These are phyloP conservation scores for Viola pubescens DNA, from an alignment of 441 rosid genomes.

Conservation along the genomic window DNA sequence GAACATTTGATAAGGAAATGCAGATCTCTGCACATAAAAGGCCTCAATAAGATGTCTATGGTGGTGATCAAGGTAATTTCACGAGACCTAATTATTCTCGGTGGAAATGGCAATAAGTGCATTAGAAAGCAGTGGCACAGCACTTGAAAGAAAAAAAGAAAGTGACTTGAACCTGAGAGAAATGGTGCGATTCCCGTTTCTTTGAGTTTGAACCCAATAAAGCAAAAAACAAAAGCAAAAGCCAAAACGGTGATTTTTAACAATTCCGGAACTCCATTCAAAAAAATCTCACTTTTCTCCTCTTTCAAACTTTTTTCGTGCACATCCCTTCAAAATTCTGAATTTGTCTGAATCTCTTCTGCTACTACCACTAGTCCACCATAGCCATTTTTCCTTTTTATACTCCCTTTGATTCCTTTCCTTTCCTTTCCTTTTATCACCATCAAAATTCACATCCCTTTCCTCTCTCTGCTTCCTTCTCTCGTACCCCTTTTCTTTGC, in stretches of 20 bases:
- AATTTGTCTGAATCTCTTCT: constrained; percentile 22
- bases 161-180: background rate
- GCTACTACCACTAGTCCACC: background rate
- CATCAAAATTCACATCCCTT: constrained; percentile 23
- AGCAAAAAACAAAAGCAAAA: constrained; percentile 16
- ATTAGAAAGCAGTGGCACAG: too few relatives aligned
- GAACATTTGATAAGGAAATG: too few relatives aligned
- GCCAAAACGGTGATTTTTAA: constrained; percentile 13
- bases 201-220: constrained; percentile 19
- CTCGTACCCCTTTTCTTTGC: background rate
- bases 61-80: too few relatives aligned
- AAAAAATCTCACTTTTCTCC: constrained; percentile 6
- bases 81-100: too few relatives aligned
- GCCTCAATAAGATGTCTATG: too few relatives aligned
- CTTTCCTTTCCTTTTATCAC: constrained; percentile 7
- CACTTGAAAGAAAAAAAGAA: background rate
- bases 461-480: constrained; percentile 8
- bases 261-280: constrained; percentile 4
- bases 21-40: too few relatives aligned
- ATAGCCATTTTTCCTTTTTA: background rate
- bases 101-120: too few relatives aligned
- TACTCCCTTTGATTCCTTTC: constrained; percentile 7
- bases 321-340: constrained; percentile 20
- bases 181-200: constrained; percentile 16
- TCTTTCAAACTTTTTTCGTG: background rate